These are phyloP conservation scores for Picochlorum sp. DNA, from an alignment of 139 green algal species.

Conservation along the genomic window DNA sequence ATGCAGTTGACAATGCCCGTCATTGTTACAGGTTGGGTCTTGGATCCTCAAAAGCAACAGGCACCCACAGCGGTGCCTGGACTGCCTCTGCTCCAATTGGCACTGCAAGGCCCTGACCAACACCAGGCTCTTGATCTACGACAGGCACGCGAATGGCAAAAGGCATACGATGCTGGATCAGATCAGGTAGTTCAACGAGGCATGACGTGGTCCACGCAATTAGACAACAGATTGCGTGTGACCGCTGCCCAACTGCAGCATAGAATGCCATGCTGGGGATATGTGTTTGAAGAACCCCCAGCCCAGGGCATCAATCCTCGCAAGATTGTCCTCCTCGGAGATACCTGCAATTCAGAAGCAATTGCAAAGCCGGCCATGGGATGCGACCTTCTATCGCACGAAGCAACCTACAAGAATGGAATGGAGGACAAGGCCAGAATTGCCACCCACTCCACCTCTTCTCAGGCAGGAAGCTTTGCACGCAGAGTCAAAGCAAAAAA, in stretches of 20 bases:
- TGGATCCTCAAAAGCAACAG: slow-evolving; percentile 9
- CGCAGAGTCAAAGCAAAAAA: slow-evolving; percentile 44
- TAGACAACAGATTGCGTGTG: slow-evolving; percentile 79
- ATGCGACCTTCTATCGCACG: slow-evolving; percentile 79
- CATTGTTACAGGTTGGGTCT: slow-evolving; percentile 28
- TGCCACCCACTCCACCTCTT: slow-evolving; percentile 79
- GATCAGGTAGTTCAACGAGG: slow-evolving; percentile 19
- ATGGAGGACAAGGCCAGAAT: slow-evolving; percentile 70
- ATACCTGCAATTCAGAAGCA: slow-evolving; percentile 70
- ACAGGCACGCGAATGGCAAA: slow-evolving; percentile 8
- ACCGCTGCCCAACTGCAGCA: slow-evolving; percentile 4
- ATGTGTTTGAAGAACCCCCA: slow-evolving; percentile 9
- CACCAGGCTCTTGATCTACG: slow-evolving; percentile 1
- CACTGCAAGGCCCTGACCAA: slow-evolving; percentile 24
- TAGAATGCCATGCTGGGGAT: slow-evolving; percentile 8
- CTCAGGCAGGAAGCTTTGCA: slow-evolving; percentile 84
- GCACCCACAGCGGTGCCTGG: not conserved
- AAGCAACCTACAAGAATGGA: slow-evolving; percentile 72
- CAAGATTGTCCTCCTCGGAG: slow-evolving; percentile 84
- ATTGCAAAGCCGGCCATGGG: slow-evolving; percentile 51
- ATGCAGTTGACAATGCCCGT: slow-evolving; percentile 25
- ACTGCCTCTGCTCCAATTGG: slow-evolving; percentile 7
- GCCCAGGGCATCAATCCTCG: slow-evolving; percentile 25
- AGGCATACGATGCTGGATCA: slow-evolving; percentile 19
- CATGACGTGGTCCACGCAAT: slow-evolving; percentile 37